Conservation (phyloP, 208 protist genomes). For the Wallacemonas rigidus region DNA sequence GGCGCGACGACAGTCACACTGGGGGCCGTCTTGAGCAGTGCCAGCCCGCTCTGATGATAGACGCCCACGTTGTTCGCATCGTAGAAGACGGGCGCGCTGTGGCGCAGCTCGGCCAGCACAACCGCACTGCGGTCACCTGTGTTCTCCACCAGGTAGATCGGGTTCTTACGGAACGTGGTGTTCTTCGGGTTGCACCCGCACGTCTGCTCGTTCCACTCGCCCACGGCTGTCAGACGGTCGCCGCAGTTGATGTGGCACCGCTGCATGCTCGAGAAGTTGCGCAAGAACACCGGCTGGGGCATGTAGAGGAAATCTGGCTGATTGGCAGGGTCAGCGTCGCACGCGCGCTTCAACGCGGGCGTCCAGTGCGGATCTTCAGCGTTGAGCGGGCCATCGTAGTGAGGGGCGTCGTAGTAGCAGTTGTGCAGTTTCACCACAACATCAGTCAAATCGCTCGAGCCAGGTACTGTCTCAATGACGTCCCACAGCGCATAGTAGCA, state of each 20-base stretch:
- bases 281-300: constrained; percentile 71
- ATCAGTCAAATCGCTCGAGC: constrained; percentile 47
- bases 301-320: constrained; percentile 68
- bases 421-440: constrained; percentile 79
- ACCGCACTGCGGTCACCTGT: constrained; percentile 60
- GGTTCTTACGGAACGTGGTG: constrained; percentile 87
- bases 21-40: constrained; percentile 42
- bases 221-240: constrained; percentile 63
- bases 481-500: constrained; percentile 78
- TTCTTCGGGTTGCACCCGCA: constrained; percentile 78
- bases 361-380: constrained; percentile 63
- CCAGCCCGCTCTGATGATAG: constrained; percentile 13
- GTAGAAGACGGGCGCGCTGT: constrained; percentile 55
- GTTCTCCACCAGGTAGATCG: constrained; percentile 88
- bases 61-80: constrained; percentile 62
- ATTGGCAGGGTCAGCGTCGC: constrained; percentile 41
- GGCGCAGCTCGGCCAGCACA: constrained; percentile 78
- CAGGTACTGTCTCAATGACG: constrained; percentile 64
- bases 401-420: constrained; percentile 51
- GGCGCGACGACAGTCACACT: constrained; percentile 22
- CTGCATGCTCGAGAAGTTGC: constrained; percentile 83
- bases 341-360: constrained; percentile 54
- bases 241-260: constrained; percentile 88
- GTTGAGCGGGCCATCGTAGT: constrained; percentile 69
- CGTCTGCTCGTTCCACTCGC: constrained; percentile 65